Conservation (phyloP, 176 grass and related monocot species). For the Aegilops sharonensis region DNA sequence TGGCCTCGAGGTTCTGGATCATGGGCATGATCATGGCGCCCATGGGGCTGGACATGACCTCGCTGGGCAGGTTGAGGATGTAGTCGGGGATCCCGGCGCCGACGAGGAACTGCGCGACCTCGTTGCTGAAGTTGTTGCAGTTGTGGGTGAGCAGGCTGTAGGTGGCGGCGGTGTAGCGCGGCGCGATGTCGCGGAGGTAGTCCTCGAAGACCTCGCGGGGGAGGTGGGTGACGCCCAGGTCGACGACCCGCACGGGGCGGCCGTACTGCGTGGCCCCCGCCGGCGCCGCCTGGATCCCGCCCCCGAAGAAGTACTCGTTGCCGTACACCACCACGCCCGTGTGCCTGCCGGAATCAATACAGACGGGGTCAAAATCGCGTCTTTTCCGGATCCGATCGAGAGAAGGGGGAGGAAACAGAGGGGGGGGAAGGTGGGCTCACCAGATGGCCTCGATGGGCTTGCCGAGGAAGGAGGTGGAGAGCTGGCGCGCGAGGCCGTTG, state of each 20-base stretch:
- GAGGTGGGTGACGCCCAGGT: slow-evolving; percentile 70
- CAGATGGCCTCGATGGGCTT: slow-evolving; percentile 91
- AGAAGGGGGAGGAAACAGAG: neutral
- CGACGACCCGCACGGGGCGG: slow-evolving; percentile 49
- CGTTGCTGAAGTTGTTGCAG: slow-evolving; percentile 97
- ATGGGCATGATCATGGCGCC: slow-evolving; percentile 72
- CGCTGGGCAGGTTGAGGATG: slow-evolving; percentile 70
- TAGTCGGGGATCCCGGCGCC: slow-evolving; percentile 63
- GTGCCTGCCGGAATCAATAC: slow-evolving; percentile 32
- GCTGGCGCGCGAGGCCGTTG: slow-evolving; percentile 81
- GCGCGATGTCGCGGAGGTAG: slow-evolving; percentile 72
- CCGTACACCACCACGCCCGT: slow-evolving; percentile 81
- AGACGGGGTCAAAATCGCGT: neutral
- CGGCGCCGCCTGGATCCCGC: slow-evolving; percentile 71
- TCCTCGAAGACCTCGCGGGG: slow-evolving; percentile 77
- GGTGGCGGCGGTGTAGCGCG: slow-evolving; percentile 67
- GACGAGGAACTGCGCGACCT: slow-evolving; percentile 74
- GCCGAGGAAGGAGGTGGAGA: slow-evolving; percentile 80
- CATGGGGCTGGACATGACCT: slow-evolving; percentile 90
- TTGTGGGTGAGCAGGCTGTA: slow-evolving; percentile 82
- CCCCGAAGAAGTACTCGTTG: slow-evolving; percentile 76
- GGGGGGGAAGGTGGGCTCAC: neutral
- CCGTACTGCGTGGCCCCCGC: slow-evolving; percentile 66
- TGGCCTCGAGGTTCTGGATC: slow-evolving; percentile 72
- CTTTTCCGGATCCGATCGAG: neutral